phyloP scores from a whole-genome alignment of 768 basidiomycete species.

The Naganishia kalamii region DNA sequence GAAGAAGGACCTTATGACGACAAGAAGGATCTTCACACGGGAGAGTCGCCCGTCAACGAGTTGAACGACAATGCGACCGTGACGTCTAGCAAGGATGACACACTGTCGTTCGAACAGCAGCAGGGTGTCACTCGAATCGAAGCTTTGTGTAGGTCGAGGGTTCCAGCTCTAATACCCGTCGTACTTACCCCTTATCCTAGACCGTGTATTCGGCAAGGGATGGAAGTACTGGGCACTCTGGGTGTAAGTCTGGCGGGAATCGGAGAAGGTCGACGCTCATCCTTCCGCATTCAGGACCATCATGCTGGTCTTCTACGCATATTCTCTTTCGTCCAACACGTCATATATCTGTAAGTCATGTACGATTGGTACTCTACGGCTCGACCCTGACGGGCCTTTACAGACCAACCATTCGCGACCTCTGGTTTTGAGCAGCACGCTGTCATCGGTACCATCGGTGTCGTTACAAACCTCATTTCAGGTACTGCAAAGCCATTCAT shows the following conservation, averaged over 20 bases:
- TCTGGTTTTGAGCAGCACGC: constrained; percentile 40
- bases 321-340: constrained; percentile 26
- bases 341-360: constrained; percentile 20
- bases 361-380: no score
- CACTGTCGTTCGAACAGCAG: constrained; percentile 25
- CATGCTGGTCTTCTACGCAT: constrained; percentile 31
- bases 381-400: neutral
- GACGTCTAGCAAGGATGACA: neutral
- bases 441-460: constrained; percentile 36
- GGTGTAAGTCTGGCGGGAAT: constrained; percentile 10
- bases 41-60: constrained; percentile 1
- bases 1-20: neutral
- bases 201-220: constrained; percentile 36
- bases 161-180: constrained; percentile 19
- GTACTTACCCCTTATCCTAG: constrained; percentile 17
- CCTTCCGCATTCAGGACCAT: constrained; percentile 12
- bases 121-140: constrained; percentile 38
- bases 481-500: constrained; percentile 37
- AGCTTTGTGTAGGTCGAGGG: constrained; percentile 36
- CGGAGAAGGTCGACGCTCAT: neutral
- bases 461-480: constrained; percentile 39
- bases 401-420: constrained; percentile 34
- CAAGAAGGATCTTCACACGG: neutral
- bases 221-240: constrained; percentile 34
- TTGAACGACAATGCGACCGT: neutral